Base-by-base conservation (phyloP, 345 rosid genomes). In the Citrus cavaleriei region DNA sequence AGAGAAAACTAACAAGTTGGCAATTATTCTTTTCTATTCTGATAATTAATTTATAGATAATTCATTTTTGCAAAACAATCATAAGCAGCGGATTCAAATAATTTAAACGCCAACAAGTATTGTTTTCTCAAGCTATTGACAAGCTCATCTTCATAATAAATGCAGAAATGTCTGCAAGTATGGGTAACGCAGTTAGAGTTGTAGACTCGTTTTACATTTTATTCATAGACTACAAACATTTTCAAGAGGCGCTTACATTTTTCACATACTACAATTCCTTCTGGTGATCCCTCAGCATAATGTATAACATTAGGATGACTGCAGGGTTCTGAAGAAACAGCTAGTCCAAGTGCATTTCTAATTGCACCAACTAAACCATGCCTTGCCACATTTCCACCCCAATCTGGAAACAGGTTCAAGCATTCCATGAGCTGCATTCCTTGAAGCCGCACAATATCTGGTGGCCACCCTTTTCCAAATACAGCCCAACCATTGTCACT, bases 241-340 rank as follows among this genome's bases (percentile, higher is more conserved):
- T 90, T 87, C 95, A 89, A 83, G n/a, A 84, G 88, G 78, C 84
- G 83, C 79, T 83, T 90, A 80, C 98, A 95, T 74, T 86, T 89
- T 32, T 74, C 83, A 75, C 98, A 95, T 38, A 83, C 73, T 34
- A 76, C 84, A 76, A 40, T 70, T 66, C 76, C 86, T 77, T 40
- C 78, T 16, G 27, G 51, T 70, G 76, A 64, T 40, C 79, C 84
- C 77, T 87, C 88, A 6, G 81, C 85, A 65, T 79, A 93, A 24
- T 90, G 90, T 65, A 83, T 28, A 25, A 80, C 81, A 25, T 76
- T 63, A 37, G 86, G 83, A 66, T 84, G 88, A 77, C 77, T 73
- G 81, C 97, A 95, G 49, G 80, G 83, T 25, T 72, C 81, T 3
- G 51, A 40, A 4, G 3, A 42, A 19, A 61, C 49, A 22, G 88